Conservation (phyloP, 768 basidiomycete species). For the Podaxis sp. region DNA sequence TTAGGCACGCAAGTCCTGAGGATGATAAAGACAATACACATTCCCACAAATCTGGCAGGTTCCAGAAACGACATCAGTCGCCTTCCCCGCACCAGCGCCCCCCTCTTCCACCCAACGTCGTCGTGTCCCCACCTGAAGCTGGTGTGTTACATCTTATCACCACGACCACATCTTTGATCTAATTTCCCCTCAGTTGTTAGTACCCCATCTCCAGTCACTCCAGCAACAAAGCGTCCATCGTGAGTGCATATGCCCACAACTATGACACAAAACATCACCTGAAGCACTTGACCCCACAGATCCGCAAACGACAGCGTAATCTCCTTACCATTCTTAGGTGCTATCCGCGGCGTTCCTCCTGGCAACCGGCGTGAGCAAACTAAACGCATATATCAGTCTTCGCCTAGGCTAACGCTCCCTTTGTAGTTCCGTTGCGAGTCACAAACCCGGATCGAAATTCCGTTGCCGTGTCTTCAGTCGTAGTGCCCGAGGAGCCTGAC, state of each 20-base stretch:
- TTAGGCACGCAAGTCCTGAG: constrained; percentile 1
- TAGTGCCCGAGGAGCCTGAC: constrained; percentile 29
- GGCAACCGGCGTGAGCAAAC: constrained; percentile 38
- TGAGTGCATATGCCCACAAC: neutral
- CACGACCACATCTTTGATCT: neutral
- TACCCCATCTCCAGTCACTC: neutral
- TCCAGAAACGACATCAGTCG: constrained; percentile 3
- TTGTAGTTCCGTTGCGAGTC: constrained; percentile 33
- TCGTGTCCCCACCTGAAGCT: constrained; percentile 7
- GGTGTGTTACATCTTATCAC: neutral
- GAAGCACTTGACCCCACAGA: constrained; percentile 26
- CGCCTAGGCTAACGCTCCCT: neutral
- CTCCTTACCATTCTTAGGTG: constrained; percentile 43
- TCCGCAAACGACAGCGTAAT: constrained; percentile 43
- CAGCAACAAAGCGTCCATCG: constrained; percentile 4
- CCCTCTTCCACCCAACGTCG: constrained; percentile 6
- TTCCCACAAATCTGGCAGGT: constrained; percentile 7
- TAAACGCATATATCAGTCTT: neutral
- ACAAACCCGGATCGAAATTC: constrained; percentile 34
- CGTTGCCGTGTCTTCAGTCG: neutral
- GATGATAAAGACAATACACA: constrained; percentile 2
- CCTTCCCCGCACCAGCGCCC: constrained; percentile 1
- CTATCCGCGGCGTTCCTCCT: constrained; percentile 42
- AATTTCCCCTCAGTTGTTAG: neutral
- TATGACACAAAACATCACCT: constrained; percentile 2